phyloP scores from a whole-genome alignment of 148 eudicot species.

The Tetragonia tetragonoides region DNA sequence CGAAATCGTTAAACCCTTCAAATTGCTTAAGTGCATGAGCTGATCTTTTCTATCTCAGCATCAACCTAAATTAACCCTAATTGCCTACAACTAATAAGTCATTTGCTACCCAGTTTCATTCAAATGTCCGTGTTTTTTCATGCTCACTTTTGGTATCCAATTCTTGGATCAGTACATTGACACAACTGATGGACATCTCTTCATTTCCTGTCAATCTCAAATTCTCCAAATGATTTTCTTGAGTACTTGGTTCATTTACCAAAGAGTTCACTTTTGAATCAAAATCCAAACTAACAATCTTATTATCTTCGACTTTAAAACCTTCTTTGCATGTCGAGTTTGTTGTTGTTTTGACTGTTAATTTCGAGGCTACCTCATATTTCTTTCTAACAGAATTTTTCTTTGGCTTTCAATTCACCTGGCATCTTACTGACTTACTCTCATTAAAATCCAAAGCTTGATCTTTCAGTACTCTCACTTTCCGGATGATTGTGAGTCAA shows the following conservation, averaged over 20 bases:
- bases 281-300: not conserved
- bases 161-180: no score
- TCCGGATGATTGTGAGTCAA: no score
- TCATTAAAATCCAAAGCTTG: no score
- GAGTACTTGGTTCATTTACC: no score
- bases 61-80: constrained; percentile 13
- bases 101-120: not conserved
- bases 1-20: constrained; percentile 1
- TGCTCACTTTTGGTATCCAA: no score
- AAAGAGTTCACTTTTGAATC: not conserved
- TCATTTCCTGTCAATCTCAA: no score
- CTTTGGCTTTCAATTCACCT: constrained; percentile 4
- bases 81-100: constrained; percentile 10
- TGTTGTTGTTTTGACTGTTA: no score
- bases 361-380: not conserved
- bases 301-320: not conserved
- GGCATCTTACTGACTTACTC: no score
- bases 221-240: not conserved
- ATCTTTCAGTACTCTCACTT: no score
- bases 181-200: no score
- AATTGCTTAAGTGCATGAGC: not conserved
- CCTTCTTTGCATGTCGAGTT: not conserved
- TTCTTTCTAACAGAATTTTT: not conserved
- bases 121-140: not conserved
- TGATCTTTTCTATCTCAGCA: not conserved